Conservation (phyloP, 2,329 filamentous ascomycete genomes). For the Stachybotrys chlorohalonatus region DNA sequence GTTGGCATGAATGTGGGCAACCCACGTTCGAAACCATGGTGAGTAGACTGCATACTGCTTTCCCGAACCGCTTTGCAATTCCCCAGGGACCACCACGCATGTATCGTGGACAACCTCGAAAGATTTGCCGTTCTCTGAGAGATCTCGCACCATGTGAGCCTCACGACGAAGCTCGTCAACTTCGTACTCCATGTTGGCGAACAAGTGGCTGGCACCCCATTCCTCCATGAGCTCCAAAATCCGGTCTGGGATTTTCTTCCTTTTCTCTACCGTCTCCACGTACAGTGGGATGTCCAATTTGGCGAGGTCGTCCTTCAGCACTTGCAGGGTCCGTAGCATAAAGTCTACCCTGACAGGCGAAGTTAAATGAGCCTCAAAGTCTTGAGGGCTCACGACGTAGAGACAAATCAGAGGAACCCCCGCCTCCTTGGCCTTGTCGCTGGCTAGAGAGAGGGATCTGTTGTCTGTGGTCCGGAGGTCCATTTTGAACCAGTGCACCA, state of each 20-base stretch:
- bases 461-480: constrained; percentile 72
- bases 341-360: constrained; percentile 72
- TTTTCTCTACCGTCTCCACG: constrained; percentile 60
- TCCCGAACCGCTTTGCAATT: constrained; percentile 55
- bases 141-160: constrained; percentile 50
- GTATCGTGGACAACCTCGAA: constrained; percentile 73
- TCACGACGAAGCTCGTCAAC: constrained; percentile 82
- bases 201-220: constrained; percentile 70
- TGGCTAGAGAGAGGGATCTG: constrained; percentile 57
- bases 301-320: constrained; percentile 57
- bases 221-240: constrained; percentile 57
- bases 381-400: constrained; percentile 74
- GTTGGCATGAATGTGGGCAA: constrained; percentile 62
- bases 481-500: constrained; percentile 87
- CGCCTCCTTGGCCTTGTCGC: constrained; percentile 53
- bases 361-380: constrained; percentile 72
- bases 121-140: constrained; percentile 53
- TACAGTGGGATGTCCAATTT: constrained; percentile 69
- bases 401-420: constrained; percentile 65
- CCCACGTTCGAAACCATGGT: constrained; percentile 74
- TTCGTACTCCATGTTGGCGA: constrained; percentile 82
- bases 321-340: constrained; percentile 59
- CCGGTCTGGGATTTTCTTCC: constrained; percentile 50
- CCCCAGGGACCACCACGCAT: constrained; percentile 70
- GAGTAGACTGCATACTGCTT: constrained; percentile 78